Conservation (phyloP, 1,284 basidiomycete genomes). For the Fomitopsis schrenkii region DNA sequence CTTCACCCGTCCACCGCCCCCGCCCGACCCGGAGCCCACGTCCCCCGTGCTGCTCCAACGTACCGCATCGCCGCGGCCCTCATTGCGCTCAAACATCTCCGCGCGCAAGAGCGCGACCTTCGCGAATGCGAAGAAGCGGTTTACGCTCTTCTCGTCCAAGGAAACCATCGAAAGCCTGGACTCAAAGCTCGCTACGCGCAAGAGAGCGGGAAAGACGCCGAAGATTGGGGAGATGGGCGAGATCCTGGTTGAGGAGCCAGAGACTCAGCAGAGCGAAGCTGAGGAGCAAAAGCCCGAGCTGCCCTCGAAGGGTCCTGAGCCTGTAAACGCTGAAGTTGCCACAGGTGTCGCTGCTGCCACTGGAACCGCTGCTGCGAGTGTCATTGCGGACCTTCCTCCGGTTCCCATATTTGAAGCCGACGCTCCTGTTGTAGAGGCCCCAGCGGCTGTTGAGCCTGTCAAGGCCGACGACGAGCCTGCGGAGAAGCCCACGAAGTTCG, state of each 20-base stretch:
- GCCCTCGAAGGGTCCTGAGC: slow-evolving; percentile 11
- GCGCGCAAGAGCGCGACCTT: slow-evolving; percentile 35
- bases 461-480: slow-evolving; percentile 18
- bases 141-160: slow-evolving; percentile 48
- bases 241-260: slow-evolving; percentile 48
- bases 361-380: slow-evolving; percentile 8
- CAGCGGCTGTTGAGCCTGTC: slow-evolving; percentile 10
- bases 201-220: slow-evolving; percentile 29
- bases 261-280: slow-evolving; percentile 16
- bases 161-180: slow-evolving; percentile 12
- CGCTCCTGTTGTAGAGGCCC: slow-evolving; percentile 8
- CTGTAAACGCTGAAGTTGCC: not conserved
- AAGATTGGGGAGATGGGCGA: slow-evolving; percentile 66
- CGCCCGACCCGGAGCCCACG: slow-evolving; percentile 22
- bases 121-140: slow-evolving; percentile 47
- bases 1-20: slow-evolving; percentile 37
- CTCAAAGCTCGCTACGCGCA: slow-evolving; percentile 24
- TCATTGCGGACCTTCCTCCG: slow-evolving; percentile 20
- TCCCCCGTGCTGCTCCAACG: slow-evolving; percentile 14
- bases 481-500: slow-evolving; percentile 17
- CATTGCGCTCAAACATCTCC: slow-evolving; percentile 40
- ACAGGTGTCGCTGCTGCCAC: slow-evolving; percentile 14
- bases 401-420: slow-evolving; percentile 23
- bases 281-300: slow-evolving; percentile 21
- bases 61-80: slow-evolving; percentile 47